Evolutionary conservation across 148 eudicot genomes (phyloP).

Genomic region (Beta vulgaris): DNA sequence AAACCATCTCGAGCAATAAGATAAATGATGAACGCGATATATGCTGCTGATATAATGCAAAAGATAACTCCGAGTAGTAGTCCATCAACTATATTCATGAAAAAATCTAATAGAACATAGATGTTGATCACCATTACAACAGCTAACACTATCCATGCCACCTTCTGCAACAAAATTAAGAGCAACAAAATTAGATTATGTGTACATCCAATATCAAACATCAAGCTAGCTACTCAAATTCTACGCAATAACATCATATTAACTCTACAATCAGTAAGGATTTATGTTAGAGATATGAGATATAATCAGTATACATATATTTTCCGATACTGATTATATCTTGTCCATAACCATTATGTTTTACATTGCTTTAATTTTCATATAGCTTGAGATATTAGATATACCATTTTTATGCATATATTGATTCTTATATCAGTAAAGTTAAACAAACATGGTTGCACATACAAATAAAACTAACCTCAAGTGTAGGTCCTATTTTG

Average conservation of each 20-base stretch:
- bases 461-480: slow-evolving; percentile 40
- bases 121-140: slow-evolving; percentile 76
- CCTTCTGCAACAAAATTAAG: slow-evolving; percentile 35
- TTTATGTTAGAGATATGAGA: no score
- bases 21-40: slow-evolving; percentile 59
- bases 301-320: no score
- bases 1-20: slow-evolving; percentile 46
- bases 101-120: slow-evolving; percentile 74
- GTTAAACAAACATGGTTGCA: no score
- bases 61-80: slow-evolving; percentile 35
- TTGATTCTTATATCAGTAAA: no score
- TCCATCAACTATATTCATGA: slow-evolving; percentile 50
- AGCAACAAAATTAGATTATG: neutral
- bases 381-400: no score
- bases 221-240: no score
- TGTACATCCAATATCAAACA: neutral
- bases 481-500: slow-evolving; percentile 60
- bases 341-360: no score
- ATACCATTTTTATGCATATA: no score
- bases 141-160: slow-evolving; percentile 66
- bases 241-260: no score
- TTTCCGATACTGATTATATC: no score
- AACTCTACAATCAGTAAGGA: no score
- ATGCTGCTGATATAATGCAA: slow-evolving; percentile 41
- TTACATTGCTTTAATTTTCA: no score